Evolutionary conservation across 306 rosid species (phyloP), one percentile per base, ranked within the genome.

Genomic region (Abrus pulchellus): DNA sequence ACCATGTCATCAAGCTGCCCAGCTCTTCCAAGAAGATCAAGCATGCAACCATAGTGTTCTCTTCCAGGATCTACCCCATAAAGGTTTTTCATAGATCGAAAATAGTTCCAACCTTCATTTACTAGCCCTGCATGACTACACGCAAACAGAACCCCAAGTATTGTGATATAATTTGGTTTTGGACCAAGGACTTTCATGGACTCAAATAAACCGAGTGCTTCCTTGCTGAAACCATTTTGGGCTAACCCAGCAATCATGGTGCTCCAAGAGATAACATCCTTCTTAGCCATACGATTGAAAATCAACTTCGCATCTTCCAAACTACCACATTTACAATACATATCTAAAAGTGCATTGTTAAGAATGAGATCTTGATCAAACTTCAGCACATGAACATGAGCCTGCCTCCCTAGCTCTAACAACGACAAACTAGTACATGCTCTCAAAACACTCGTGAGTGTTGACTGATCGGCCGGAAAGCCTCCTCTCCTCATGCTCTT

Each of bases 41-140:
- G 90, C 48, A 92, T 83, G 82, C 97, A 94, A 53, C 97, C 88
- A 63, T 94, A 90, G 82, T 91, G 97, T 80, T 94, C 97, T 84
- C 88, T 91, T 79, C 88, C 87, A 5, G 97, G 94, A 73, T 87
- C 86, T 66, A 92, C 83, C 80, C 94, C 92, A 2, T 82, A 94
- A 29, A 85, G 87, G 40, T 81, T 77, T 89, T 91, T 91, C 98
- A 92, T 92, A 4, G 91, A 90, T 61, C 53, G 88, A 82, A 94
- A 94, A 82, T 91, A 85, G 84, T 75, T 3, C 92, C 92, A 86
- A 53, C 98, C 97, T 68, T 86, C 89, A 74, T 88, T 69, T 34
- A 94, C 85, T n/a, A 94, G 90, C 43, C 97, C 97, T 2, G 97
- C 97, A 84, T 92, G 98, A 83, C 97, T 92, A 80, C 98, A 94